Conservation (phyloP, 192 early-diverging fungal genomes). For the Spizellomyces punctatus region DNA sequence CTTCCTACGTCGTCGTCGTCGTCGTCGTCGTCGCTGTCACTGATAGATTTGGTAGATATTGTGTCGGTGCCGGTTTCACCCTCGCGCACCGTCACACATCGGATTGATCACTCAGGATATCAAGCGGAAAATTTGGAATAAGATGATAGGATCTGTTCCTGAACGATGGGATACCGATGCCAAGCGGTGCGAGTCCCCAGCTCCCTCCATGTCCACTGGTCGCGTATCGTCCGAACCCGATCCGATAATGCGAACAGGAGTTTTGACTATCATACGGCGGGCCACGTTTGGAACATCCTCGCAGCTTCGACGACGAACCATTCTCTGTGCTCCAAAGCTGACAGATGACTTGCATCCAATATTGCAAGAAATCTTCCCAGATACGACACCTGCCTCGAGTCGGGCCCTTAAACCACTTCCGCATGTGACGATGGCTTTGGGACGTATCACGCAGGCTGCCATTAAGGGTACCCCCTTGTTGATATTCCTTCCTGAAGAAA, state of each 20-base stretch:
- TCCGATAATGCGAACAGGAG: background rate
- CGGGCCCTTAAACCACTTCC: background rate
- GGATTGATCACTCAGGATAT: too few relatives aligned
- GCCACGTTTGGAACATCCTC: background rate
- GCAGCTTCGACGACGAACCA: background rate
- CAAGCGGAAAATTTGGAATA: too few relatives aligned
- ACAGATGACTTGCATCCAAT: slow-evolving; percentile 3
- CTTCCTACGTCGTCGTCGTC: too few relatives aligned
- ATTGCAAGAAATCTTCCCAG: slow-evolving; percentile 13
- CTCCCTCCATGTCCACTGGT: too few relatives aligned
- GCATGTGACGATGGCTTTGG: slow-evolving; percentile 7
- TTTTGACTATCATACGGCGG: background rate
- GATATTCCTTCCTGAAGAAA: slow-evolving; percentile 13
- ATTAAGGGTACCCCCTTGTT: slow-evolving; percentile 9
- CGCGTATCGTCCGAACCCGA: too few relatives aligned
- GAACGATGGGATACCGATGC: too few relatives aligned
- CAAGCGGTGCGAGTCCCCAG: too few relatives aligned
- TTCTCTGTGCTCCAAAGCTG: slow-evolving; percentile 8
- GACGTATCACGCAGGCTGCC: slow-evolving; percentile 8
- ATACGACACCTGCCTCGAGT: slow-evolving; percentile 11
- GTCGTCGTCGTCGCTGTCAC: too few relatives aligned
- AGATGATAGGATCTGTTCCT: too few relatives aligned
- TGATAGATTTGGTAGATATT: too few relatives aligned
- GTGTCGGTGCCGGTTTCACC: too few relatives aligned
- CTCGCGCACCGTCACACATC: too few relatives aligned